These are phyloP conservation scores for Durio zibethinus DNA, from an alignment of 345 rosid species.

Conservation along the genomic window DNA sequence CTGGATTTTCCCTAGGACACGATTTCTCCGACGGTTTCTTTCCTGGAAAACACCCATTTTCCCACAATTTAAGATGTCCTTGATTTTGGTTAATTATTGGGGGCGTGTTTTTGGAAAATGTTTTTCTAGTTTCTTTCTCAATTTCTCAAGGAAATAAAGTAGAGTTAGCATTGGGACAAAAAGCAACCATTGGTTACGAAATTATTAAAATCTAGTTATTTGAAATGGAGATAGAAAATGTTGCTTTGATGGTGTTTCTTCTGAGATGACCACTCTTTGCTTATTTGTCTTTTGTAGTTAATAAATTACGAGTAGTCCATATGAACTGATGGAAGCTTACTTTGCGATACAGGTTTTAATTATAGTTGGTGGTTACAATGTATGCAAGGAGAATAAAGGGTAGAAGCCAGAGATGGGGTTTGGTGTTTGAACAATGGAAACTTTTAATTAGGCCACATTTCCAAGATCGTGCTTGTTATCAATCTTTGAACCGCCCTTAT, in stretches of 20 bases:
- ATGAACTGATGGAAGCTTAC: not conserved
- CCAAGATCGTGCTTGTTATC: conserved; percentile 32
- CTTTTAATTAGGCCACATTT: conserved; percentile 35
- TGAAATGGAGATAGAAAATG: not conserved
- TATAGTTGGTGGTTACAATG: conserved; percentile 42
- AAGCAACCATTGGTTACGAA: not conserved
- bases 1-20: not conserved
- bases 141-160: not conserved
- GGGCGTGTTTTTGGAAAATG: not conserved
- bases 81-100: not conserved
- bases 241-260: not conserved
- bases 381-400: conserved; percentile 54
- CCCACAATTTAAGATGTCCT: not conserved
- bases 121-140: not conserved
- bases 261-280: not conserved
- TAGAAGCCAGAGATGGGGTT: conserved; percentile 62
- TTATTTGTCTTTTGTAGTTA: not conserved
- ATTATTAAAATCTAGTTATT: not conserved
- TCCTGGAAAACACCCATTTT: not conserved
- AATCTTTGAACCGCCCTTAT: conserved; percentile 28
- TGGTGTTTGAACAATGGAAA: conserved; percentile 45
- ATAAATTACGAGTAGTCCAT: not conserved
- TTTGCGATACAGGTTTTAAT: conserved; percentile 2
- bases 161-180: not conserved
- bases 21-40: not conserved